Percentiles rank a stretch among this genome's conserved stretches.
phyloP scores from a whole-genome alignment of 192 early-diverging fungal genomes.

The Allomyces macrogynus region DNA sequence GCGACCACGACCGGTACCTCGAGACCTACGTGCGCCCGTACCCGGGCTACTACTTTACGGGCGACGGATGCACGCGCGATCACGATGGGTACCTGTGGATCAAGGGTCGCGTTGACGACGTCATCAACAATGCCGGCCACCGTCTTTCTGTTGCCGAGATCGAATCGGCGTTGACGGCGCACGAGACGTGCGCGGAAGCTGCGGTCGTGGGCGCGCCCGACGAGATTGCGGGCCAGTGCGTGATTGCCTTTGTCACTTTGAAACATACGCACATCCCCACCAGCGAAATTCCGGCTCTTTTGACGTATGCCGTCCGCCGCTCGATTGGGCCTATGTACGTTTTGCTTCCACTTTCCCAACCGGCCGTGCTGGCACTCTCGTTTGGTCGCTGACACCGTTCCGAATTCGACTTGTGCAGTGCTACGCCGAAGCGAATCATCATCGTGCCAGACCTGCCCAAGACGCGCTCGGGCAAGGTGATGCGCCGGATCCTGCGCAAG shows the following conservation, averaged over 20 bases:
- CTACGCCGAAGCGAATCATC: constrained; percentile 79
- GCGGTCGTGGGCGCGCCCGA: constrained; percentile 80
- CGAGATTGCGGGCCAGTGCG: constrained; percentile 77
- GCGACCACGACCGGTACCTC: constrained; percentile 75
- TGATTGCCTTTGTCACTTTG: constrained; percentile 66
- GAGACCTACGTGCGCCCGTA: constrained; percentile 86
- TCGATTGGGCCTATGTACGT: background rate
- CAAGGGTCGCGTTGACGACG: constrained; percentile 72
- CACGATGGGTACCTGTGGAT: constrained; percentile 92
- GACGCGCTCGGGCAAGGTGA: constrained; percentile 89
- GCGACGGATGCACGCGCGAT: constrained; percentile 58
- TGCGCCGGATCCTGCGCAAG: constrained; percentile 87
- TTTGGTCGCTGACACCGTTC: too few species aligned
- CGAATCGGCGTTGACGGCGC: constrained; percentile 68
- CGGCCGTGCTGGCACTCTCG: too few species aligned
- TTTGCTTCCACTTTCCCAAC: too few species aligned
- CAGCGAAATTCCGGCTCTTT: background rate
- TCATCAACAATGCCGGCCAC: constrained; percentile 91
- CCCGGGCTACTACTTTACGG: constrained; percentile 84
- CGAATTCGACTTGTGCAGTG: constrained; percentile 8
- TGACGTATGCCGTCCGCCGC: background rate
- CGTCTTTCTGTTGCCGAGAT: constrained; percentile 84
- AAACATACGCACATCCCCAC: constrained; percentile 21
- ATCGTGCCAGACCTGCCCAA: constrained; percentile 82
- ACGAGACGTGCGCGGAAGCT: constrained; percentile 64